These are phyloP conservation scores for Alternaria postmessia DNA, from an alignment of 2,329 filamentous ascomycete genomes.

Conservation along the genomic window DNA sequence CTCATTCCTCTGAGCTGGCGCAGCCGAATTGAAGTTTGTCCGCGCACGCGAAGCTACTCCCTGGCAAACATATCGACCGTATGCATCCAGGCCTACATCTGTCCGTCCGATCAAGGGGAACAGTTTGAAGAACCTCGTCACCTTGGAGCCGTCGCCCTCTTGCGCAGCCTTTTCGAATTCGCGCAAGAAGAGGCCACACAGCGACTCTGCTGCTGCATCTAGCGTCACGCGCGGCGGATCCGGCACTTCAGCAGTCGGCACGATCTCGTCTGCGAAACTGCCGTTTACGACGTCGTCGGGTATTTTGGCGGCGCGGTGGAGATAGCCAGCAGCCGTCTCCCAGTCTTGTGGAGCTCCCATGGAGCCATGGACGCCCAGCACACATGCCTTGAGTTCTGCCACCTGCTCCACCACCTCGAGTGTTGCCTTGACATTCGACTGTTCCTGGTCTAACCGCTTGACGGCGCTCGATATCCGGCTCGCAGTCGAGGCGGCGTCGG, in stretches of 20 bases:
- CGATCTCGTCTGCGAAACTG: constrained; percentile 87
- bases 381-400: constrained; percentile 94
- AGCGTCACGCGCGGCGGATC: constrained; percentile 89
- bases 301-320: constrained; percentile 82
- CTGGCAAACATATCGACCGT: constrained; percentile 94
- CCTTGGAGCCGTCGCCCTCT: constrained; percentile 85
- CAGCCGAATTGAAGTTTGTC: constrained; percentile 76
- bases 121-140: constrained; percentile 97
- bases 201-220: constrained; percentile 83
- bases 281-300: constrained; percentile 82
- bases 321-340: constrained; percentile 93
- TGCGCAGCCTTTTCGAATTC: constrained; percentile 93
- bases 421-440: constrained; percentile 88
- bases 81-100: constrained; percentile 90
- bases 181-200: constrained; percentile 88
- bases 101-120: constrained; percentile 92
- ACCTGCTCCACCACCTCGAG: constrained; percentile 94
- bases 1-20: constrained; percentile 70
- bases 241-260: constrained; percentile 94
- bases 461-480: constrained; percentile 86
- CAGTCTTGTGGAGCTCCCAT: constrained; percentile 99
- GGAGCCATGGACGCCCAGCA: constrained; percentile 90
- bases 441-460: constrained; percentile 86
- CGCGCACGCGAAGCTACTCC: constrained; percentile 88
- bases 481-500: constrained; percentile 84